phyloP scores from a whole-genome alignment of 2,329 filamentous ascomycete genomes.

The Colletotrichum chlorophyti region DNA sequence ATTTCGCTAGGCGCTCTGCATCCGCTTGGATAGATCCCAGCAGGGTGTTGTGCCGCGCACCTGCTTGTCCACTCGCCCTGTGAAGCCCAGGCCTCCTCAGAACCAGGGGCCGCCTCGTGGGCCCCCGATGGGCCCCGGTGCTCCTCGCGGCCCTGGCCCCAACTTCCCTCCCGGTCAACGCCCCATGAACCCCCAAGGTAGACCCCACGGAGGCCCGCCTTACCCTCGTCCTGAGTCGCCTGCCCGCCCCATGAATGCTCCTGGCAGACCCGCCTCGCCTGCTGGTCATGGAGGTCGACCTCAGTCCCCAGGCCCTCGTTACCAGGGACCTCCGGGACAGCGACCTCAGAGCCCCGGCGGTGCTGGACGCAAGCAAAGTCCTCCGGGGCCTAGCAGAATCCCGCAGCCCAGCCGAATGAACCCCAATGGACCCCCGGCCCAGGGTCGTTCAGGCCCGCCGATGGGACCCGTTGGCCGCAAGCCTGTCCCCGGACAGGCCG shows the following conservation, averaged over 20 bases:
- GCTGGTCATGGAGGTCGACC: slow-evolving; percentile 43
- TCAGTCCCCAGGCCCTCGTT: slow-evolving; percentile 54
- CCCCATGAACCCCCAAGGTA: slow-evolving; percentile 47
- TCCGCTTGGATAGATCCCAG: slow-evolving; percentile 85
- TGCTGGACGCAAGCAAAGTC: slow-evolving; percentile 47
- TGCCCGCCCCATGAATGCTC: slow-evolving; percentile 38
- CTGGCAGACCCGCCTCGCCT: slow-evolving; percentile 51
- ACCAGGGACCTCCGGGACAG: slow-evolving; percentile 38
- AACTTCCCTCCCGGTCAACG: slow-evolving; percentile 42
- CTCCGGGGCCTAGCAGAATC: slow-evolving; percentile 53
- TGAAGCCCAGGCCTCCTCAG: slow-evolving; percentile 78
- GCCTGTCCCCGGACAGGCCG: slow-evolving; percentile 54
- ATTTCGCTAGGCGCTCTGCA: slow-evolving; percentile 77
- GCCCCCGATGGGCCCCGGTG: slow-evolving; percentile 58
- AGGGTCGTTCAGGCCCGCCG: slow-evolving; percentile 32
- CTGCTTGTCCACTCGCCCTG: slow-evolving; percentile 88
- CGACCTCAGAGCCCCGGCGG: slow-evolving; percentile 51
- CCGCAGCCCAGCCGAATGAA: slow-evolving; percentile 49
- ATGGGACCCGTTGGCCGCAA: slow-evolving; percentile 58
- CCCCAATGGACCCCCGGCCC: slow-evolving; percentile 40
- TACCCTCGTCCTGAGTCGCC: slow-evolving; percentile 43
- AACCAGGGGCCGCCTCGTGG: slow-evolving; percentile 57
- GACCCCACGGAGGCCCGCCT: slow-evolving; percentile 38
- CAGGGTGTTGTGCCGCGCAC: slow-evolving; percentile 95
- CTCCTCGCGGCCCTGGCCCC: slow-evolving; percentile 38